Evolutionary conservation across 768 basidiomycete species (phyloP).

Genomic region (Lactifluus subvellereus): DNA sequence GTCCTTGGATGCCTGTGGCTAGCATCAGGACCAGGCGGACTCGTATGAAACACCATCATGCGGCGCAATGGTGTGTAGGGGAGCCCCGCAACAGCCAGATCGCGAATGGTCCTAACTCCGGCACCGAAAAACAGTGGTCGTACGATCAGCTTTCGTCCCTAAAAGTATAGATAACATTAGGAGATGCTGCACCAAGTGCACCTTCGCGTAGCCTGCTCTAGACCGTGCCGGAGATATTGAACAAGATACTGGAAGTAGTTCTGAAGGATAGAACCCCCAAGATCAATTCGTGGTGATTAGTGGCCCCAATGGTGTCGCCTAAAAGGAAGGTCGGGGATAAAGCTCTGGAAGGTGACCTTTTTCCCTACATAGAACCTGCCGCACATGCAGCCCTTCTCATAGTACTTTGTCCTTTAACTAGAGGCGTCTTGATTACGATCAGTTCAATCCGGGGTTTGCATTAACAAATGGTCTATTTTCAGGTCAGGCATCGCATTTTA

Average conservation of each 20-base stretch:
- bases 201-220: neutral
- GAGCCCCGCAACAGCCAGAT: neutral
- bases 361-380: neutral
- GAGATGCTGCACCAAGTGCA: neutral
- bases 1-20: neutral
- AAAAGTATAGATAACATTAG: neutral
- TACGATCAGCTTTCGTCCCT: neutral
- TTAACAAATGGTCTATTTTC: neutral
- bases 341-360: neutral
- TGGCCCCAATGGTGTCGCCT: neutral
- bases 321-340: neutral
- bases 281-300: conserved; percentile 10
- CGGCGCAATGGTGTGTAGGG: neutral
- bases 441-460: neutral
- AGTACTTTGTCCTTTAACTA: neutral
- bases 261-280: neutral
- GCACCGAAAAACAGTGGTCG: neutral
- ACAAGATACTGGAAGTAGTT: neutral
- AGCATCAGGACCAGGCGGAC: neutral
- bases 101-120: neutral
- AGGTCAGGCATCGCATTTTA: neutral
- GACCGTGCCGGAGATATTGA: neutral
- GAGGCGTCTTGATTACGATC: neutral
- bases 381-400: neutral
- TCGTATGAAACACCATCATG: neutral